These are phyloP conservation scores for Suzukiozyma palmioleophila DNA, from an alignment of 1,139 yeast genomes.

Conservation along the genomic window DNA sequence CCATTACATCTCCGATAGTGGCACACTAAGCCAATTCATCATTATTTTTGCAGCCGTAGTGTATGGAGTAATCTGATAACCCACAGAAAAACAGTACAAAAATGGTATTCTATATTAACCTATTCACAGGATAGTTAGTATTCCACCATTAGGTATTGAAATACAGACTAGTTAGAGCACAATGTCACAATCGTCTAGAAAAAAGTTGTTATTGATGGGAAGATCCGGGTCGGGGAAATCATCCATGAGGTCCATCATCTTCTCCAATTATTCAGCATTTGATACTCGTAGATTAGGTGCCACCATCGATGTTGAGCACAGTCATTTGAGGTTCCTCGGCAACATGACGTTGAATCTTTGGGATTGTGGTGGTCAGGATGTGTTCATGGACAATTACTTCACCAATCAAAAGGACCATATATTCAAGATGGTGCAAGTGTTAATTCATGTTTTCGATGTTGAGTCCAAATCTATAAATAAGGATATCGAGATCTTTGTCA, in stretches of 20 bases:
- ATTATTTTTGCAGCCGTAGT: no score
- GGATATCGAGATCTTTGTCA: slow-evolving; percentile 87
- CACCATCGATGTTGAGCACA: slow-evolving; percentile 95
- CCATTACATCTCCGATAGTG: no score
- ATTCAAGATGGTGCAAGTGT: slow-evolving; percentile 94
- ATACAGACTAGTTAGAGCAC: neutral
- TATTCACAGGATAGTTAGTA: no score
- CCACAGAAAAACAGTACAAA: no score
- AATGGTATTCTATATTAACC: no score
- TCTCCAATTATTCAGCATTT: slow-evolving; percentile 92
- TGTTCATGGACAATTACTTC: slow-evolving; percentile 91
- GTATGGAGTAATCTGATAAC: no score
- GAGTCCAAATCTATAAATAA: slow-evolving; percentile 88
- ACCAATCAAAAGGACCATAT: slow-evolving; percentile 86
- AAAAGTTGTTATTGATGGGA: slow-evolving; percentile 60
- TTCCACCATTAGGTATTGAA: neutral
- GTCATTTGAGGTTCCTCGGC: slow-evolving; percentile 86
- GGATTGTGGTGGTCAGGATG: slow-evolving; percentile 99
- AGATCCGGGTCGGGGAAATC: slow-evolving; percentile 97
- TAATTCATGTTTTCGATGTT: slow-evolving; percentile 94
- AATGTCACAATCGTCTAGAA: slow-evolving; percentile 32
- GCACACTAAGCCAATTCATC: no score
- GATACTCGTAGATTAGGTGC: slow-evolving; percentile 96
- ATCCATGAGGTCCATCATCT: slow-evolving; percentile 94
- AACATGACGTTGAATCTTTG: slow-evolving; percentile 93